A percentile compares a stretch with the other conserved stretches of the same genome.
Evolutionary conservation across 768 basidiomycete genomes (phyloP).

Genomic region (Cystobasidium ongulense): DNA sequence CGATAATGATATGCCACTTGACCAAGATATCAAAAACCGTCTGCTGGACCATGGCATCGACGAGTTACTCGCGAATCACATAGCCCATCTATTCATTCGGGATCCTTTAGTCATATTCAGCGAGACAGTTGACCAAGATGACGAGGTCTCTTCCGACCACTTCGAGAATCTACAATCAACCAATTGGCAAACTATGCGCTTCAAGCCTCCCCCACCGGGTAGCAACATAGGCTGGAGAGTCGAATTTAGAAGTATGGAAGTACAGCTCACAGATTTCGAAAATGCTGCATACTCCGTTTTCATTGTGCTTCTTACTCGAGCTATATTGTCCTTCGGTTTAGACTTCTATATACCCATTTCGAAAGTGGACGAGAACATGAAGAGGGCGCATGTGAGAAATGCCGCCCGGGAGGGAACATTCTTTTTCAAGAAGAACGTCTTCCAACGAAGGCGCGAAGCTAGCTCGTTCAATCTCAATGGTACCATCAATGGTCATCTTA

Average conservation of each 20-base stretch:
- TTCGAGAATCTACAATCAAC: constrained; percentile 99
- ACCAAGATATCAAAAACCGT: constrained; percentile 64
- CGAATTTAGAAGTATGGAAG: constrained; percentile 98
- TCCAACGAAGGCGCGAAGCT: constrained; percentile 45
- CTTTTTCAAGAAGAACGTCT: constrained; percentile 80
- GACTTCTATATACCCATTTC: constrained; percentile 97
- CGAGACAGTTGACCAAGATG: constrained; percentile 88
- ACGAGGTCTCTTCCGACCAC: constrained; percentile 76
- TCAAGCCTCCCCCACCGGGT: constrained; percentile 93
- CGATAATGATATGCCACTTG: constrained; percentile 71
- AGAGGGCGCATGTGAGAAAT: constrained; percentile 71
- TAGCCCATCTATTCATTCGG: constrained; percentile 92
- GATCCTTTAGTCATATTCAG: constrained; percentile 93
- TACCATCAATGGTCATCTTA: constrained; percentile 1
- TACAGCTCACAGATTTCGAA: constrained; percentile 97
- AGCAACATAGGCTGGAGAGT: constrained; percentile 95
- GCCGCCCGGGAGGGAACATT: constrained; percentile 69
- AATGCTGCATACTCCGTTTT: constrained; percentile 96
- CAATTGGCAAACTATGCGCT: constrained; percentile 97
- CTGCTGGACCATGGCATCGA: constrained; percentile 80
- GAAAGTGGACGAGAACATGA: constrained; percentile 98
- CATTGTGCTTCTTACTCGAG: constrained; percentile 84
- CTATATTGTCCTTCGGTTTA: constrained; percentile 79
- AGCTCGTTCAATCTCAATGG: constrained; percentile 23
- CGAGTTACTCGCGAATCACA: constrained; percentile 74